Base-by-base conservation (phyloP, 345 rosid genomes). In the Stellera chamaejasme region DNA sequence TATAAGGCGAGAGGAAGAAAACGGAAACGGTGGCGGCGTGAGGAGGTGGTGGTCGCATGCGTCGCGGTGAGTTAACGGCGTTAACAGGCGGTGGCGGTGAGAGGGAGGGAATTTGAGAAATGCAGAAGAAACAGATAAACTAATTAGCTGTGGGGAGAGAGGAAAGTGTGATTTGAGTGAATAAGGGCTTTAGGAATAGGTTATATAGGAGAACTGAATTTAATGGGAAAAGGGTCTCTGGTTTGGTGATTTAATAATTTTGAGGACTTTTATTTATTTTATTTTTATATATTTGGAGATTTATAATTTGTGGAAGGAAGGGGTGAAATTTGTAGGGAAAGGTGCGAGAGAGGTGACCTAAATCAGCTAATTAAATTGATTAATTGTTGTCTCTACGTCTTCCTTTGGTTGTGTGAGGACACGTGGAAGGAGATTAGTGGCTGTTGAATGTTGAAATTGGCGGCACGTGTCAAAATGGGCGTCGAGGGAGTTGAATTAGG, bases 281-380 rank as follows among this genome's bases (percentile, higher is more conserved):
- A 11, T 25, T 6, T 2, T 6, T 50, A 8, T 25, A n/a, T 28
- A 50, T 16, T 48, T 11, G 0, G 13, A 50, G n/a, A 58, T 13
- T n/a, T 15, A 2, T 28, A 44, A 16, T 48, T 39, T 11, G 36
- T 28, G 52, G 39, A 23, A 45, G 41, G 27, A 44, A 19, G 49
- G n/a, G 39, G 59, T 54, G 28, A 45, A 26, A 36, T 32, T 32
- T 32, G 39, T 4, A 32, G 39, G 39, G 64, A 41, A 32, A 50
- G 82, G 71, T 70, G 65, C 61, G 77, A 56, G 78, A 69, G 48
- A 68, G 94, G 85, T 82, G 60, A 82, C 87, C 87, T 75, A 78
- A 78, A 58, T 58, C 72, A 70, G 79, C 87, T 75, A 81, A 32
- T 72, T 70, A 19, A 19, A 19, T 19, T 19, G 23, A 19, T 19